Evolutionary conservation across 2,329 filamentous ascomycete species (phyloP).

Genomic region (Colletotrichum australisinense): DNA sequence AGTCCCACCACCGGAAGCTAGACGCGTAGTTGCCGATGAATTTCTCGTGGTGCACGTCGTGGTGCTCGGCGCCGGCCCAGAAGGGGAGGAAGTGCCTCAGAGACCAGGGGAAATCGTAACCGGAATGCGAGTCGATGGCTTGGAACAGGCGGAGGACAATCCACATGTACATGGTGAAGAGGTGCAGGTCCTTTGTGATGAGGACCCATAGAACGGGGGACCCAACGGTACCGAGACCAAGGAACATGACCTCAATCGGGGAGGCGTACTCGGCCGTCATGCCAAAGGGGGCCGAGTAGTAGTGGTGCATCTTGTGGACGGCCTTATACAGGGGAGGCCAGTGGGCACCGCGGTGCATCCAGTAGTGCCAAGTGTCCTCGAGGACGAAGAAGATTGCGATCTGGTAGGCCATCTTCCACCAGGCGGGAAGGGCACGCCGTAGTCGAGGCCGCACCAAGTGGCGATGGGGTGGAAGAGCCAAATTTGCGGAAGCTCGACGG

Average conservation of each 20-base stretch:
- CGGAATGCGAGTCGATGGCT: conserved; percentile 96
- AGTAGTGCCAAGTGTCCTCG: conserved; percentile 99
- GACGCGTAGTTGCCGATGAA: conserved; percentile 99
- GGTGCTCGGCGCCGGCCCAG: conserved; percentile 97
- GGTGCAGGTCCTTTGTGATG: conserved; percentile 87
- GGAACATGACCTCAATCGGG: conserved; percentile 95
- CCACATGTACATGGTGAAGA: conserved; percentile 98
- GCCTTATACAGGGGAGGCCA: conserved; percentile 95
- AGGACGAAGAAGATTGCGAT: conserved; percentile 94
- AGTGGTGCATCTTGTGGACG: conserved; percentile 99
- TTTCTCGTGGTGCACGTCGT: conserved; percentile 97
- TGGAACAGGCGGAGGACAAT: conserved; percentile 94
- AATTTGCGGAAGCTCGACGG: conserved; percentile 97
- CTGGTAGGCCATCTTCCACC: conserved; percentile 89
- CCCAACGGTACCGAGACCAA: conserved; percentile 88
- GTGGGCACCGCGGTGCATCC: conserved; percentile 92
- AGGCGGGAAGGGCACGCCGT: conserved; percentile 86
- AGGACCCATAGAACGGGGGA: conserved; percentile 86
- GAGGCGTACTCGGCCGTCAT: conserved; percentile 97
- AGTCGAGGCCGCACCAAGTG: conserved; percentile 89
- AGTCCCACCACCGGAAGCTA: conserved; percentile 99
- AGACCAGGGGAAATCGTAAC: conserved; percentile 98
- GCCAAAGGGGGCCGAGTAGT: conserved; percentile 98
- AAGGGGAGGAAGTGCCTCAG: conserved; percentile 95
- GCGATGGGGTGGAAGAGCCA: conserved; percentile 99